phyloP scores from a whole-genome alignment of 208 protist species.

The Trichomonas gallinae region DNA sequence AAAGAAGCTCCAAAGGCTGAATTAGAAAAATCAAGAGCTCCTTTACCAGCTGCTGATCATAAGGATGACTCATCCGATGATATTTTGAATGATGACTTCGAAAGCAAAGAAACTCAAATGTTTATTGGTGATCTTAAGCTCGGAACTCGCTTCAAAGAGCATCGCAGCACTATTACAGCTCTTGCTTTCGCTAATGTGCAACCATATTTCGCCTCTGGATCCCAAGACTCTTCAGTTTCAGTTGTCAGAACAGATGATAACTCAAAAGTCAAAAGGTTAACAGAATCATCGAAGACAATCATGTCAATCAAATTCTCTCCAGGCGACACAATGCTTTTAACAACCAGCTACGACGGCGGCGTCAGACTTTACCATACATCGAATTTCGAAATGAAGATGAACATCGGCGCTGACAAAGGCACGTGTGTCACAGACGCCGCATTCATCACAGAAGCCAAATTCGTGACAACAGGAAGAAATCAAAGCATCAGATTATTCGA shows the following conservation, averaged over 20 bases:
- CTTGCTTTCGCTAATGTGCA: neutral
- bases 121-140: neutral
- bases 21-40: neutral
- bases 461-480: neutral
- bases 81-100: neutral
- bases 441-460: neutral
- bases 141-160: neutral
- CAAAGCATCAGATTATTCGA: neutral
- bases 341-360: neutral
- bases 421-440: neutral
- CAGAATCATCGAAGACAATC: neutral
- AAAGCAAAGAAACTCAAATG: neutral
- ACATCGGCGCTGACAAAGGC: neutral
- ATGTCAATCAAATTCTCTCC: conserved; percentile 4
- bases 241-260: neutral
- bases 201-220: neutral
- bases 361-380: neutral
- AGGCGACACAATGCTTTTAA: neutral
- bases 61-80: neutral
- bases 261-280: neutral
- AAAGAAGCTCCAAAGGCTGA: neutral
- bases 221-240: neutral
- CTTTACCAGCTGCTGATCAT: neutral
- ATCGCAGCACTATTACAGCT: neutral
- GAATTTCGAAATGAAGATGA: neutral